These are phyloP conservation scores for Ustilago loliicola DNA, from an alignment of 1,284 basidiomycete genomes.

Conservation along the genomic window DNA sequence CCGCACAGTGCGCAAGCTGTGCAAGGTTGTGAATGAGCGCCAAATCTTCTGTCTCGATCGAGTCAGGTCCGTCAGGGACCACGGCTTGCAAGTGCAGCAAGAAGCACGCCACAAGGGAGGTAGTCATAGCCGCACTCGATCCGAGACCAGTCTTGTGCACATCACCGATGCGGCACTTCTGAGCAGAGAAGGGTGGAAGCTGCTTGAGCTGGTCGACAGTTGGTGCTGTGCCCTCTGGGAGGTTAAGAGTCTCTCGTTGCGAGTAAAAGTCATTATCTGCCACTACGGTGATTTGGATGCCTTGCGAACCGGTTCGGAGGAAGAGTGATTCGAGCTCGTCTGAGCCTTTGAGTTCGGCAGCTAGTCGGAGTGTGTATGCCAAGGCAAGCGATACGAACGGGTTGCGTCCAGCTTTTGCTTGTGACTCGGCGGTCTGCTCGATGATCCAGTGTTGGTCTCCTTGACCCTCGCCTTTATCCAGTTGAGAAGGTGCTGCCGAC, in stretches of 20 bases:
- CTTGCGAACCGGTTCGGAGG: conserved; percentile 66
- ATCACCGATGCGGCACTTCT: conserved; percentile 74
- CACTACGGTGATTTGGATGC: conserved; percentile 82
- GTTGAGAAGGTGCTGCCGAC: not conserved
- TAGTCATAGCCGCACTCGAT: conserved; percentile 95
- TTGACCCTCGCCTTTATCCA: not conserved
- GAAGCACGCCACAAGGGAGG: conserved; percentile 88
- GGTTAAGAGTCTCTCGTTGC: conserved; percentile 78
- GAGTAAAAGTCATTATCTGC: conserved; percentile 99
- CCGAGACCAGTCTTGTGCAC: conserved; percentile 99
- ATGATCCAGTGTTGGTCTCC: conserved; percentile 30
- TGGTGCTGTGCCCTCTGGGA: conserved; percentile 50
- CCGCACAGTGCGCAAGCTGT: conserved; percentile 94
- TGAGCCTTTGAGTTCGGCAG: conserved; percentile 71
- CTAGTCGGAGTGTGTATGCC: conserved; percentile 79
- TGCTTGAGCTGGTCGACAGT: conserved; percentile 71
- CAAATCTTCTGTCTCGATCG: conserved; percentile 50
- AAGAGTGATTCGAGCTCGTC: conserved; percentile 22
- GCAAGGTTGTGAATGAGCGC: conserved; percentile 85
- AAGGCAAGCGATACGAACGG: conserved; percentile 93
- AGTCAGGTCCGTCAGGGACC: conserved; percentile 36
- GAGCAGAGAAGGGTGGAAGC: conserved; percentile 79
- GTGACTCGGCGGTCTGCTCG: conserved; percentile 47
- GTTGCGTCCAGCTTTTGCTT: conserved; percentile 74
- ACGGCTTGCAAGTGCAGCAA: conserved; percentile 81